A percentile compares a stretch with the other conserved stretches of the same genome.
Evolutionary conservation across 2,329 filamentous ascomycete genomes (phyloP).

Genomic region (Stachybotrys chartarum): DNA sequence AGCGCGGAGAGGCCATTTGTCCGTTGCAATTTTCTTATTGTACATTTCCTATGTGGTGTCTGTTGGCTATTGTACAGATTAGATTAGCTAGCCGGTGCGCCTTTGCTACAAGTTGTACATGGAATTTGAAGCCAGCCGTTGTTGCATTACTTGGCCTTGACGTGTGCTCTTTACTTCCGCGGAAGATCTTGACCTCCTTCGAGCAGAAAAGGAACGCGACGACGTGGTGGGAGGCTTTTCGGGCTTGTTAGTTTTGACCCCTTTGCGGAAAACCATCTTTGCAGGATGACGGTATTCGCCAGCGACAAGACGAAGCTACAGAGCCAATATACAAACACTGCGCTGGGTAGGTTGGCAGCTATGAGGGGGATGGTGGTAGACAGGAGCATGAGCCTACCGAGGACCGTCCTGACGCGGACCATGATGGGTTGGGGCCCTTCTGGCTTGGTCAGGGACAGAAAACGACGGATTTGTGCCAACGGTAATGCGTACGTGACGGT

Average conservation of each 20-base stretch:
- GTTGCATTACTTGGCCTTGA: background rate
- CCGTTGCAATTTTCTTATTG: background rate
- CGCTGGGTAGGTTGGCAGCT: constrained; percentile 27
- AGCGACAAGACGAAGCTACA: constrained; percentile 25
- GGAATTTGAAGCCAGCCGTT: constrained; percentile 1
- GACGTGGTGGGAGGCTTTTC: background rate
- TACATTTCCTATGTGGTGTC: background rate
- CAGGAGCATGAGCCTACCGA: constrained; percentile 23
- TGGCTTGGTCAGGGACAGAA: constrained; percentile 10
- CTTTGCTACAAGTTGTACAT: constrained; percentile 2
- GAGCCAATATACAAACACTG: constrained; percentile 33
- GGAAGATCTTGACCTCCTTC: background rate
- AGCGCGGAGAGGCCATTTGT: background rate
- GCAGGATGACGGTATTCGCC: constrained; percentile 24
- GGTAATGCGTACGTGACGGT: constrained; percentile 21
- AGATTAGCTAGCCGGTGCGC: background rate
- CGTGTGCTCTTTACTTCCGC: background rate
- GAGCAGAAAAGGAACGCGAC: background rate
- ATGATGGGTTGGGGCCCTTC: background rate
- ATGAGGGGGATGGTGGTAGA: constrained; percentile 25
- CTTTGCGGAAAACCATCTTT: constrained; percentile 11
- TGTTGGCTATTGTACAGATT: constrained; percentile 3
- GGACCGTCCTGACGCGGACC: constrained; percentile 13
- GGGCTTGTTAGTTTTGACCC: background rate
- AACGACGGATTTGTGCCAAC: constrained; percentile 15